These are phyloP conservation scores for Helotiales sp. DNA, from an alignment of 2,329 filamentous ascomycete genomes.

Conservation along the genomic window DNA sequence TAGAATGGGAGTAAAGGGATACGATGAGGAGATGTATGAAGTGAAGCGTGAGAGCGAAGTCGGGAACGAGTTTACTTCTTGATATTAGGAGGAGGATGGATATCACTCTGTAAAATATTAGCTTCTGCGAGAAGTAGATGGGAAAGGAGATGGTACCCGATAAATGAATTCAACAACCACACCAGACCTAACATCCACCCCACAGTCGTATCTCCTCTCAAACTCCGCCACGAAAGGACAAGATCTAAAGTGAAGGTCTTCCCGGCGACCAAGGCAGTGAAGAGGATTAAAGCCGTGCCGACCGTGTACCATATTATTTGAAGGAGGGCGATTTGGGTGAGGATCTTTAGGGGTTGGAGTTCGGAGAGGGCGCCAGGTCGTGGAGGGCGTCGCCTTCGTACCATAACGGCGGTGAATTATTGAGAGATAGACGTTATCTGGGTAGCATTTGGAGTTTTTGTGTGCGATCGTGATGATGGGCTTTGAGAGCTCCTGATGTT, in stretches of 20 bases:
- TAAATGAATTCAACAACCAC: slow-evolving; percentile 65
- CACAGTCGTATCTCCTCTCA: slow-evolving; percentile 67
- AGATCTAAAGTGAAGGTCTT: slow-evolving; percentile 57
- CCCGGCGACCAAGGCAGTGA: slow-evolving; percentile 66
- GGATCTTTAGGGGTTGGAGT: slow-evolving; percentile 65
- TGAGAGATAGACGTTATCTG: slow-evolving; percentile 5
- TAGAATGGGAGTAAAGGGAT: slow-evolving; percentile 71
- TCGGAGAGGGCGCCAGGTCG: slow-evolving; percentile 66
- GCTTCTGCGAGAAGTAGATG: slow-evolving; percentile 2
- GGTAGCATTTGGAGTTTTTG: not conserved
- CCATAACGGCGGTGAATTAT: slow-evolving; percentile 23
- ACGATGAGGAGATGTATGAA: slow-evolving; percentile 77
- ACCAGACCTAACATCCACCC: slow-evolving; percentile 69
- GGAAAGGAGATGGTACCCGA: slow-evolving; percentile 50
- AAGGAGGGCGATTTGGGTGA: slow-evolving; percentile 64
- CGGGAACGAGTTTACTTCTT: slow-evolving; percentile 89
- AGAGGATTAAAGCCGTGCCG: slow-evolving; percentile 62
- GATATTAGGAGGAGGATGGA: slow-evolving; percentile 81
- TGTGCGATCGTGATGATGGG: not conserved
- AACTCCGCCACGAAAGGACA: slow-evolving; percentile 61
- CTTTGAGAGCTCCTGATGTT: not conserved
- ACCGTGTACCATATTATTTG: slow-evolving; percentile 65
- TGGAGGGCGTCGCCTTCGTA: slow-evolving; percentile 58
- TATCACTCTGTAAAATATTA: slow-evolving; percentile 60
- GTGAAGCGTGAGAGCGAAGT: slow-evolving; percentile 90